Conservation (phyloP, 441 rosid genomes). For the Geranium incanum region DNA sequence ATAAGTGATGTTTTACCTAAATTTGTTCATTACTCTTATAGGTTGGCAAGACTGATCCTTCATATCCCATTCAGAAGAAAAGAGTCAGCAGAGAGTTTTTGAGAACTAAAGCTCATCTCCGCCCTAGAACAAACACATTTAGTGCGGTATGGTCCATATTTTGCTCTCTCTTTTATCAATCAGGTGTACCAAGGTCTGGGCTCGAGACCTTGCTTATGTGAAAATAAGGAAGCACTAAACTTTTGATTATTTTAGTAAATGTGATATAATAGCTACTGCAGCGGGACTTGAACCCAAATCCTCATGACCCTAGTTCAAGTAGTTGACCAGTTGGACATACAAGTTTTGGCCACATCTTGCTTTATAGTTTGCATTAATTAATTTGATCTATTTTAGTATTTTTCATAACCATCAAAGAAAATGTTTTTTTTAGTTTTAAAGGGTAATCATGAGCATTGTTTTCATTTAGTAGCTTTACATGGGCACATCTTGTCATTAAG, state of each 20-base stretch:
- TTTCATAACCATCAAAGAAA: background rate
- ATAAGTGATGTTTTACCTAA: background rate
- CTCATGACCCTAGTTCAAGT: too few relatives aligned
- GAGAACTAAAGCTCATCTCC: constrained; percentile 94
- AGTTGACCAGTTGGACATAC: too few relatives aligned
- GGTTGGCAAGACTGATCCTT: constrained; percentile 87
- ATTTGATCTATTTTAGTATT: too few relatives aligned
- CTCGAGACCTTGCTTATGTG: too few relatives aligned
- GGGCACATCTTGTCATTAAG: background rate
- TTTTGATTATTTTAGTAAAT: too few relatives aligned
- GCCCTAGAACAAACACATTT: constrained; percentile 91
- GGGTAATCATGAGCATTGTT: background rate
- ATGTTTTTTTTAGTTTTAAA: too few relatives aligned
- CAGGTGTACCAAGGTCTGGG: too few relatives aligned
- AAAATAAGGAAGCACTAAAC: too few relatives aligned
- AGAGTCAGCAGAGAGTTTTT: constrained; percentile 82
- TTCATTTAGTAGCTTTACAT: background rate
- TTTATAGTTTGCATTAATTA: background rate
- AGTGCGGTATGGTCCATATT: constrained; percentile 58
- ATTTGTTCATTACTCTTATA: constrained; percentile 21
- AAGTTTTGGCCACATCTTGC: background rate
- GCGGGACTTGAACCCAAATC: too few relatives aligned
- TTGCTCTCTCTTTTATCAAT: too few relatives aligned
- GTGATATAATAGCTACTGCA: too few relatives aligned
- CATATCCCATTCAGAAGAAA: constrained; percentile 92